A percentile compares a stretch with the other conserved stretches of the same genome.
These are phyloP conservation scores for Endocalyx cinctus DNA, from an alignment of 2,329 filamentous ascomycete species.

Conservation along the genomic window DNA sequence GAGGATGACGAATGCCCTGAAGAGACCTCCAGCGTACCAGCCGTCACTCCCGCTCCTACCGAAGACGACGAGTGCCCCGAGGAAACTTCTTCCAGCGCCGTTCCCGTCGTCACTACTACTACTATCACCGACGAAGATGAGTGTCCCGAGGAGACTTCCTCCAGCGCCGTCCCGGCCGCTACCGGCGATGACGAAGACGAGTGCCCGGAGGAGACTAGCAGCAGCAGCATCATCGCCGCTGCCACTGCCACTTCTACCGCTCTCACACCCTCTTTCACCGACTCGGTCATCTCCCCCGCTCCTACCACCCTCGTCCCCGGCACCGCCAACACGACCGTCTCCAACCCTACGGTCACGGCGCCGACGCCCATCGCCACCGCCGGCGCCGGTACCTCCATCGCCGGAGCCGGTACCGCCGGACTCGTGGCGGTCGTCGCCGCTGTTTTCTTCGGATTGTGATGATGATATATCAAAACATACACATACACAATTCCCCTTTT, in stretches of 20 bases:
- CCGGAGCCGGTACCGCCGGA: conserved; percentile 17
- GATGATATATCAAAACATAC: no score
- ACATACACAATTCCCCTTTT: no score
- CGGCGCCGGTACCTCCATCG: conserved; percentile 12
- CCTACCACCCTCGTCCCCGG: no score
- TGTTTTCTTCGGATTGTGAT: conserved; percentile 18
- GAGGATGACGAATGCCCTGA: no score
- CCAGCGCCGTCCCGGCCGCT: no score
- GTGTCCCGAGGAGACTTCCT: conserved; percentile 3
- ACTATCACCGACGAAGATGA: conserved; percentile 2
- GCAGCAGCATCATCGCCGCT: no score
- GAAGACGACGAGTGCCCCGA: conserved; percentile 8
- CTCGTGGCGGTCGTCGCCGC: conserved; percentile 16
- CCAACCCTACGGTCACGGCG: conserved; percentile 7
- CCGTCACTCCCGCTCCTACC: no score
- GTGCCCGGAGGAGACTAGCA: no score
- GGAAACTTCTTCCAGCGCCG: conserved; percentile 7
- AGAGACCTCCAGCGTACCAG: no score
- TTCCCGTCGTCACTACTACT: not conserved
- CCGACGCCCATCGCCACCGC: conserved; percentile 14
- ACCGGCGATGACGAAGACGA: no score
- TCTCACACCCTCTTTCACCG: not conserved
- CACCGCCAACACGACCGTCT: conserved; percentile 1
- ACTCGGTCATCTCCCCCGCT: not conserved
- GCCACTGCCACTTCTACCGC: conserved; percentile 3